These are phyloP conservation scores for Mallotus repandus DNA, from an alignment of 441 rosid genomes.

Conservation along the genomic window DNA sequence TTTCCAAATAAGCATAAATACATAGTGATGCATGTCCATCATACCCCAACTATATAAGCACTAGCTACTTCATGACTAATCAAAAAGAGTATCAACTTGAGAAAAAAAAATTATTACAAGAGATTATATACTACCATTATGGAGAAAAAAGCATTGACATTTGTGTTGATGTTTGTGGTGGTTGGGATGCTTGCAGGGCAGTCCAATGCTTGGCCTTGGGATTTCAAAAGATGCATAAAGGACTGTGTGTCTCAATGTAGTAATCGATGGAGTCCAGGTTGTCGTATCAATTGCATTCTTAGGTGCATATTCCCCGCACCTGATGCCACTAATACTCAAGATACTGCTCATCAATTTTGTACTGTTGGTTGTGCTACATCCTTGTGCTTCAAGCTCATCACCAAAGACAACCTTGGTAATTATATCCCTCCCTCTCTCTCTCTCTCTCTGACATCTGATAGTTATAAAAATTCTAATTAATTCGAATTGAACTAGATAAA, in stretches of 20 bases:
- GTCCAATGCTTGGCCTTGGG: neutral
- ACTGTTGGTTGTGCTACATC: conserved; percentile 17
- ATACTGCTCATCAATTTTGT: neutral
- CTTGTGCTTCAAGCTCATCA: conserved; percentile 5
- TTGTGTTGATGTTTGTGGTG: neutral
- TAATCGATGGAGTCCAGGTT: neutral
- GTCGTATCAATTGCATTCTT: neutral
- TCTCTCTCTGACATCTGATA: neutral
- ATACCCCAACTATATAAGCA: too few relatives aligned
- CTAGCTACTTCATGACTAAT: too few relatives aligned
- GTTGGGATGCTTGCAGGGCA: neutral
- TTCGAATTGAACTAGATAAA: too few relatives aligned
- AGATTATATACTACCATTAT: neutral
- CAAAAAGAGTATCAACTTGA: too few relatives aligned
- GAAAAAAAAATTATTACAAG: too few relatives aligned
- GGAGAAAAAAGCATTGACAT: neutral
- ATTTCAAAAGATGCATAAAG: neutral
- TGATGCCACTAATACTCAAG: neutral
- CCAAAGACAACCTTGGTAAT: neutral
- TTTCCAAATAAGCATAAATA: too few relatives aligned
- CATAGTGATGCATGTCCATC: too few relatives aligned
- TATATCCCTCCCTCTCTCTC: neutral
- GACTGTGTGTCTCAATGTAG: neutral
- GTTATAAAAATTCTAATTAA: too few relatives aligned
- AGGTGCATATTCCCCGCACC: conserved; percentile 2